phyloP scores from a whole-genome alignment of 1,284 basidiomycete species.

The Cryptococcus amylolentus region DNA sequence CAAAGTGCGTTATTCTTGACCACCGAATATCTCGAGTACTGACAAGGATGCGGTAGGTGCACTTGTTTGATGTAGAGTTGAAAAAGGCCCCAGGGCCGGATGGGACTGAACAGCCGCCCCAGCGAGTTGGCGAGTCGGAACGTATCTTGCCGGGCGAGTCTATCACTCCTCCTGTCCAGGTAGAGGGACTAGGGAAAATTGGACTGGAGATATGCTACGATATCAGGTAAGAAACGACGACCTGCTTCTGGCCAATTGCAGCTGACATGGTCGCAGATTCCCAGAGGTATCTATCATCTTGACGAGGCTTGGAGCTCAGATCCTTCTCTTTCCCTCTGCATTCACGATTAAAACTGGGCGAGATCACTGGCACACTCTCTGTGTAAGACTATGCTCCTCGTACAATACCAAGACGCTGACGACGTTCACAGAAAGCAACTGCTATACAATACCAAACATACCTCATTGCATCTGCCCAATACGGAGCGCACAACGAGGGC shows the following conservation, averaged over 20 bases:
- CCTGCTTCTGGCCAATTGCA: neutral
- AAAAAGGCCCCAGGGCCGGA: constrained; percentile 23
- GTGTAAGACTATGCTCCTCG: neutral
- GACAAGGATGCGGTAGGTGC: constrained; percentile 36
- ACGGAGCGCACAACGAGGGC: constrained; percentile 31
- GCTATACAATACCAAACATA: constrained; percentile 45
- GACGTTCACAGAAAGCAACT: constrained; percentile 23
- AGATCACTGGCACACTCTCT: constrained; percentile 42
- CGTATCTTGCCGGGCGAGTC: constrained; percentile 44
- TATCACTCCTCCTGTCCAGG: constrained; percentile 37
- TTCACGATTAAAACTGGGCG: constrained; percentile 53
- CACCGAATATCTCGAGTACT: neutral
- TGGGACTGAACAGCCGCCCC: constrained; percentile 26
- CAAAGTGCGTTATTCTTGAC: constrained; percentile 38
- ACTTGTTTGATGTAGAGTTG: constrained; percentile 55
- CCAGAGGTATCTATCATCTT: constrained; percentile 52
- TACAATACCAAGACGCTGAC: neutral
- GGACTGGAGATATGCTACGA: constrained; percentile 57
- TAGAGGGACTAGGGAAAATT: constrained; percentile 47
- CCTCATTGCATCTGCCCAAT: constrained; percentile 44
- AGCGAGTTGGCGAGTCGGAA: constrained; percentile 35
- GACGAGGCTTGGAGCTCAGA: constrained; percentile 50
- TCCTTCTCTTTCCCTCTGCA: constrained; percentile 54
- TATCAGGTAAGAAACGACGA: constrained; percentile 35
- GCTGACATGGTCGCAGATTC: constrained; percentile 30